Evolutionary conservation across 345 rosid species (phyloP), one percentile per base, ranked within the genome.

Genomic region (Cardamine occulta): DNA sequence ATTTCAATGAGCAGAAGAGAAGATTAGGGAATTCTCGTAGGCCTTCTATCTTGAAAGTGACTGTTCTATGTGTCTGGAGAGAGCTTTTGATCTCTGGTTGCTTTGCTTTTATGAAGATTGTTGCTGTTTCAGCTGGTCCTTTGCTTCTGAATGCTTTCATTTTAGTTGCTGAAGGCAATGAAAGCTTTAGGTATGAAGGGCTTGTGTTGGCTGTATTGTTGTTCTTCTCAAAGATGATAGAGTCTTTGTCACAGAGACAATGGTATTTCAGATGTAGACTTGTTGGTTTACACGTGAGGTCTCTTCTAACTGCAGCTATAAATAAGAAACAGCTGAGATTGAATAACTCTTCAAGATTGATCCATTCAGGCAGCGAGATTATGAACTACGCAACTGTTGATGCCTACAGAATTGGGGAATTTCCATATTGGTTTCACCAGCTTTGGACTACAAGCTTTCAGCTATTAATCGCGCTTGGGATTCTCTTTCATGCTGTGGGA

Each of bases 351-450:
- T 85, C 95, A 34, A 87, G 93, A 71, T 17, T 85, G 83, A 79
- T 80, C 28, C 98, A 94, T 82, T 89, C 98, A 2, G 88, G 96
- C 0, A 88, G 98, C 3, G 97, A 94, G 86, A 87, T 94, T 45
- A 87, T 89, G 89, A 94, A 94, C 77, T 94, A 91, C 71, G 96
- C 93, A 6, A 85, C 95, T 0, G 95, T 94, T 13, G 98, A 94
- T 86, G 95, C 98, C 15, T 94, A 89, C 55, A 82, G 98, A 61
- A 87, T 94, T 17, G 98, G 98, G 3, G 98, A 94, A 26, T 94
- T 91, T 65, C 95, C 98, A 1, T 94, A 85, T 78, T 94, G 97
- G 98, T 85, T 90, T 79, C 98, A 94, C 66, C 97, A 91, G 85
- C 89, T 87, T 63, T 91, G 98, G 98, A 84, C 97, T 1, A 91